Conservation (phyloP, 1,139 yeast species). For the Tardiomyces blankii region DNA sequence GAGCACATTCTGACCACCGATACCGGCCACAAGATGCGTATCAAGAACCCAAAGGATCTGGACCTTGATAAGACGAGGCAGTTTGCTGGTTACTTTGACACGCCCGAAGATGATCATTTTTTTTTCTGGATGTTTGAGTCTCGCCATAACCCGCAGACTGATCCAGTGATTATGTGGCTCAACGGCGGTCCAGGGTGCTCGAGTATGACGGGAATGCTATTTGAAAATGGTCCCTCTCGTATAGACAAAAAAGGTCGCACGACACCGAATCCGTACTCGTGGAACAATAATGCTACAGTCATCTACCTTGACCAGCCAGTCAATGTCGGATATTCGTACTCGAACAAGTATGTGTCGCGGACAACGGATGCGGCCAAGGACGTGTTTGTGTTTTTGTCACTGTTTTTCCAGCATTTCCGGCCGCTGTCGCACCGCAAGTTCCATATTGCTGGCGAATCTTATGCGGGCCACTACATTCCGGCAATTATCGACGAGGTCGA, state of each 20-base stretch:
- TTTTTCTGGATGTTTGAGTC: constrained; percentile 68
- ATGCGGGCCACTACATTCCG: constrained; percentile 80
- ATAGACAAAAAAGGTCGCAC: constrained; percentile 28
- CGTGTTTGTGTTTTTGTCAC: constrained; percentile 59
- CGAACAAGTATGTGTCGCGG: constrained; percentile 39
- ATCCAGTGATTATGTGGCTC: constrained; percentile 54
- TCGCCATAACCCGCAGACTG: constrained; percentile 51
- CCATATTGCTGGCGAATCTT: constrained; percentile 81
- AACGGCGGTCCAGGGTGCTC: constrained; percentile 72
- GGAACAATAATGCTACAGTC: constrained; percentile 58
- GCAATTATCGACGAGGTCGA: constrained; percentile 58
- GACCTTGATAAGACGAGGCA: background rate
- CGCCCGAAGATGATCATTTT: constrained; percentile 64
- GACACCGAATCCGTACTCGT: constrained; percentile 48
- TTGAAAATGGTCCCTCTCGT: constrained; percentile 55
- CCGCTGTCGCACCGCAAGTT: constrained; percentile 42
- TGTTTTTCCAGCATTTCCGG: constrained; percentile 66
- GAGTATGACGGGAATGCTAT: constrained; percentile 44
- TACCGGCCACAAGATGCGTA: background rate
- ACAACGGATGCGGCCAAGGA: constrained; percentile 68
- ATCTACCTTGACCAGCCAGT: constrained; percentile 63
- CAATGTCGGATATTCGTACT: constrained; percentile 64
- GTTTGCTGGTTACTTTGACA: constrained; percentile 45
- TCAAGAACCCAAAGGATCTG: background rate
- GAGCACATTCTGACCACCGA: background rate